Evolutionary conservation across 805 yeast genomes (phyloP).

Genomic region (Debaryomyces castellii): DNA sequence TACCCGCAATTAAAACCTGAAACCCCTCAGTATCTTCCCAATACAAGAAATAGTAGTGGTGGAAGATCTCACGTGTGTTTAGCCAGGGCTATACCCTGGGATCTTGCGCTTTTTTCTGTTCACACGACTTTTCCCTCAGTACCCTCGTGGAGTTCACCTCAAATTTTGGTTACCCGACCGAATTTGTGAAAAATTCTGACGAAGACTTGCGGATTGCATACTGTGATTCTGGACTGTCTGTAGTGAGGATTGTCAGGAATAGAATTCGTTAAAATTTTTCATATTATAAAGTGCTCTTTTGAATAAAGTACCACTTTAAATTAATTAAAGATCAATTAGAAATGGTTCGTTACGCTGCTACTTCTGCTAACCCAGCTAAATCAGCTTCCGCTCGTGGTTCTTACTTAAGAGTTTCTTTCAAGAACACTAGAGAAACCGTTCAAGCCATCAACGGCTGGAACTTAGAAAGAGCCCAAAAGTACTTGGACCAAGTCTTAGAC

Average conservation of each 20-base stretch:
- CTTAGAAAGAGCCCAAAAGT: conserved; percentile 90
- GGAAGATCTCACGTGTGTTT: neutral
- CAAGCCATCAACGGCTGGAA: conserved; percentile 99
- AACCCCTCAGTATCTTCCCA: too few species aligned
- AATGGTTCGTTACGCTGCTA: conserved; percentile 99
- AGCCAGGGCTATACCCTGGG: neutral
- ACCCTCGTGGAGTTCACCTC: too few species aligned
- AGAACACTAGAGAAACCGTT: conserved; percentile 99
- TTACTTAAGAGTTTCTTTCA: conserved; percentile 98
- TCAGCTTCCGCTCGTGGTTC: conserved; percentile 99
- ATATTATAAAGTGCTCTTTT: neutral
- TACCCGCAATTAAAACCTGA: too few species aligned
- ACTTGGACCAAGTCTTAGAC: conserved; percentile 94
- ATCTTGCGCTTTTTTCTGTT: neutral
- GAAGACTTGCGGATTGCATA: neutral
- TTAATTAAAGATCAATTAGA: conserved; percentile 13
- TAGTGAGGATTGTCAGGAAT: neutral
- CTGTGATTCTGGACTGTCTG: neutral
- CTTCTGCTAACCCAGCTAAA: conserved; percentile 98
- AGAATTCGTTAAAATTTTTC: conserved; percentile 2
- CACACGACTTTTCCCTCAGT: neutral
- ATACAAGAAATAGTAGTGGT: too few species aligned
- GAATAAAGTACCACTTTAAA: conserved; percentile 1
- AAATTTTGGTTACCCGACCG: conserved; percentile 2
- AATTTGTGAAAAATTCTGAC: neutral